Evolutionary conservation across 2,329 filamentous ascomycete species (phyloP), one percentile per base, ranked within the genome.

Genomic region (Lachnellula willkommii): DNA sequence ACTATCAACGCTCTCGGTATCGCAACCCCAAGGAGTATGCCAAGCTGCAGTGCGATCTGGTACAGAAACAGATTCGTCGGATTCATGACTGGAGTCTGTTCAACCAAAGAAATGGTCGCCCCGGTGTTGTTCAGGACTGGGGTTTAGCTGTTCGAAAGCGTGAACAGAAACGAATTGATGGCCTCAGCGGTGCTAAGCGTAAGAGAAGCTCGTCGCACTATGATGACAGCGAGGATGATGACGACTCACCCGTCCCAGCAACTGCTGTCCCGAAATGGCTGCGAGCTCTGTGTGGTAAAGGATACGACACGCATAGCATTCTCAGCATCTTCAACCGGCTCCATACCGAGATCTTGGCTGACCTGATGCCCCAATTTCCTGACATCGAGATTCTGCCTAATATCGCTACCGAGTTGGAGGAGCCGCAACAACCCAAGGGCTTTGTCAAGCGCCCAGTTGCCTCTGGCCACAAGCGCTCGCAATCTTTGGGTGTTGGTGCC

Each of bases 1-100:
- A 92, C 66, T 94, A 94, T 69, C 90, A 94, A 71, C 82, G 89
- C 6, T 80, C 79, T 45, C 78, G 86, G 0, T 92, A 91, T 67
- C 79, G 86, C n/a, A 84, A 84, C 52, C 77, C 77, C 1, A 74
- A 77, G 36, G 78, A 84, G 22, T 82, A 87, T 69, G 81, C 82
- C 51, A 72, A 79, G 68, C 69, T 79, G 0, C 87, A 90, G 67
- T 83, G 84, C 54, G 77, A 83, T 2, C 75, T 90, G 1, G 79
- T 90, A 0, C 73, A 80, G 53, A 74, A 77, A 35, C 85, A 89
- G 62, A 79, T 90, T 40, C 69, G 75, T 9, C 77, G 81, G 0
- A 79, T 91, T 48, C 77, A 86, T 60, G 71, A 72, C 0, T 90
- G 87, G 87, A 82, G 78, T 57, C 73, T 79, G 35, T 65, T 71